phyloP scores from a whole-genome alignment of 2,329 filamentous ascomycete genomes.

The Trichoderma citrinoviride region DNA sequence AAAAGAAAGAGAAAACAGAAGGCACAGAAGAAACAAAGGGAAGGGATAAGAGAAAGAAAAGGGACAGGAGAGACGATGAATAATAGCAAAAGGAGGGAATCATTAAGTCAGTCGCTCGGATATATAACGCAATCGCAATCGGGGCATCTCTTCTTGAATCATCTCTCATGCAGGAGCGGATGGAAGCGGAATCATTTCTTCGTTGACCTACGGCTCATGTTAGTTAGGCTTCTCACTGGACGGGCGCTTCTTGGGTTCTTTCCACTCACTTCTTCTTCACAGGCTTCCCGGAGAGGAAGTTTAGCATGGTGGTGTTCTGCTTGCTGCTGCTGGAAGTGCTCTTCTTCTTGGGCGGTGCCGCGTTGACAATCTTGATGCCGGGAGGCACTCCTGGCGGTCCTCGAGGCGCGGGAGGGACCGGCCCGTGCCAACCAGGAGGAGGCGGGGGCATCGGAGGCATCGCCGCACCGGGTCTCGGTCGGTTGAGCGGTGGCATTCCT shows the following conservation, averaged over 20 bases:
- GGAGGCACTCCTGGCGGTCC: constrained; percentile 1
- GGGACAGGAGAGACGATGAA: neutral
- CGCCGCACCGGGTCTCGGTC: constrained; percentile 7
- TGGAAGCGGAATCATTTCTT: constrained; percentile 23
- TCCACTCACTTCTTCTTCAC: constrained; percentile 28
- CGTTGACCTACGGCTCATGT: constrained; percentile 9
- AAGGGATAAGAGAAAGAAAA: neutral
- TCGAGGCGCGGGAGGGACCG: neutral
- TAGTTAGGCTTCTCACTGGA: neutral
- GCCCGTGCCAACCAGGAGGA: constrained; percentile 25
- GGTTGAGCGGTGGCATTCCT: constrained; percentile 20
- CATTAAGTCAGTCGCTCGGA: constrained; percentile 20
- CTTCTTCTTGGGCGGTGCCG: constrained; percentile 22
- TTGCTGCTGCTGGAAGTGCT: constrained; percentile 23
- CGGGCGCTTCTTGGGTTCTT: too few species aligned
- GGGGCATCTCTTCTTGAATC: constrained; percentile 5
- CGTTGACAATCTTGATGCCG: constrained; percentile 24
- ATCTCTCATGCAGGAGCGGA: constrained; percentile 16
- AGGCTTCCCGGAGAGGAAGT: constrained; percentile 26
- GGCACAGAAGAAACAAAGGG: neutral
- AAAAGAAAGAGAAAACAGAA: neutral
- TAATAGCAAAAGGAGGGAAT: too few species aligned
- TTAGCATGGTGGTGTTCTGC: constrained; percentile 25
- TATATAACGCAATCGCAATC: constrained; percentile 17
- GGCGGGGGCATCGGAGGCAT: constrained; percentile 20